A percentile compares a stretch with the other conserved stretches of the same genome.
Conservation (phyloP, 169 alveolate species). For the Plasmodium adleri region DNA sequence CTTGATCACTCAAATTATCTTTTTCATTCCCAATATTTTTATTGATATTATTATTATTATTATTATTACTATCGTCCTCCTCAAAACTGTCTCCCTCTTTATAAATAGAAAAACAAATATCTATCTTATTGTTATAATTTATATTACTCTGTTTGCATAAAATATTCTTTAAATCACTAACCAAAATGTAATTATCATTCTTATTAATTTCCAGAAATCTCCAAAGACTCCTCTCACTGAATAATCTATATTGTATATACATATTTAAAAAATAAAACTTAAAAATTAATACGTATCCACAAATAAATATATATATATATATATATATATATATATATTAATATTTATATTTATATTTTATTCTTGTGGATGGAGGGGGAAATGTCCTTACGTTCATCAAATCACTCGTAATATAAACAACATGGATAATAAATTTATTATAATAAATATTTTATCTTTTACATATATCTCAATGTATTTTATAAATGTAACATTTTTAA, state of each 20-base stretch:
- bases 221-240: conserved; percentile 68
- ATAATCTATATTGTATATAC: conserved; percentile 62
- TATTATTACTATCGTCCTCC: conserved; percentile 12
- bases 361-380: too few species aligned
- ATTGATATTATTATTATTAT: not conserved
- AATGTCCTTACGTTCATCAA: too few species aligned
- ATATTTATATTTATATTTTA: too few species aligned
- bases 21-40: not conserved
- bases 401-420: too few species aligned
- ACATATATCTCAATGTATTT: too few species aligned
- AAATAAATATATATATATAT: too few species aligned
- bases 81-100: not conserved
- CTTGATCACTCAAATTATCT: conserved; percentile 1
- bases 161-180: conserved; percentile 34
- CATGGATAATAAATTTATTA: too few species aligned
- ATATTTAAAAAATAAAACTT: not conserved
- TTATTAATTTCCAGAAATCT: conserved; percentile 41
- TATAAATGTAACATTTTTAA: too few species aligned
- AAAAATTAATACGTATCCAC: too few species aligned
- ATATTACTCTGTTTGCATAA: conserved; percentile 72
- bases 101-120: conserved; percentile 46
- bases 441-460: too few species aligned
- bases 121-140: conserved; percentile 56
- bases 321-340: too few species aligned
- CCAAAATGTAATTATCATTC: conserved; percentile 63